Base-by-base conservation (phyloP, 495 filamentous ascomycete species). In the Podospora sp. region DNA sequence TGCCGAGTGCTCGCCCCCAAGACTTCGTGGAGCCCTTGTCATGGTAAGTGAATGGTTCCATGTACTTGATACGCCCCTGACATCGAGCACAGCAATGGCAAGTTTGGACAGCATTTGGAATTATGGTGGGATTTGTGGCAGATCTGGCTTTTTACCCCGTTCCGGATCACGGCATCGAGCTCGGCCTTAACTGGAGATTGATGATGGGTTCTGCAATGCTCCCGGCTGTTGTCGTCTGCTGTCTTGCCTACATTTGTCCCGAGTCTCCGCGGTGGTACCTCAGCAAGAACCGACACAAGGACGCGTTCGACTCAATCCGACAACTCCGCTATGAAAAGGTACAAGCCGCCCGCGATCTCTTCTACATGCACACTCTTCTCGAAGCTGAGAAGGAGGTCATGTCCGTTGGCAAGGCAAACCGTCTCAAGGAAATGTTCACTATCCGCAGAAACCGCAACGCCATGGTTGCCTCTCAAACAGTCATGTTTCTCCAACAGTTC, bases 401-500 rank as follows among this genome's bases (percentile, higher is more conserved):
- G 80, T 79, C 84, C 9, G 78, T 87, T 21, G 84, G 88, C 0
- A 63, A 69, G 58, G 79, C 85, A 65, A 89, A 81, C 66, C 90
- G 87, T 70, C 58, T 92, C 58, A 77, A 84, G 65, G 91, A 95
- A 68, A 72, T 95, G 56, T 84, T 93, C 60, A 90, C 85, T 6
- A 83, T 94, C 16, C 89, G 89, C 22, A 86, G 92, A 40, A 94
- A 93, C 73, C 85, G 92, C 25, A 86, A 92, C 36, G 92, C 92
- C 4, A 85, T 90, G 80, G 68, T 91, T 49, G 90, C 90, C 2
- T 90, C 88, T 1, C 83, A 89, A 71, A 89, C 92, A 68, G 89
- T 94, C 62, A 93, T 94, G 91, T 93, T 92, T 67, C 88, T 92
- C 86, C 92, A 95, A 72, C 92, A 94, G 77, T 89, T 92, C 72